These are phyloP conservation scores for Aureobasidium lini DNA, from an alignment of 2,329 filamentous ascomycete species.

Conservation along the genomic window DNA sequence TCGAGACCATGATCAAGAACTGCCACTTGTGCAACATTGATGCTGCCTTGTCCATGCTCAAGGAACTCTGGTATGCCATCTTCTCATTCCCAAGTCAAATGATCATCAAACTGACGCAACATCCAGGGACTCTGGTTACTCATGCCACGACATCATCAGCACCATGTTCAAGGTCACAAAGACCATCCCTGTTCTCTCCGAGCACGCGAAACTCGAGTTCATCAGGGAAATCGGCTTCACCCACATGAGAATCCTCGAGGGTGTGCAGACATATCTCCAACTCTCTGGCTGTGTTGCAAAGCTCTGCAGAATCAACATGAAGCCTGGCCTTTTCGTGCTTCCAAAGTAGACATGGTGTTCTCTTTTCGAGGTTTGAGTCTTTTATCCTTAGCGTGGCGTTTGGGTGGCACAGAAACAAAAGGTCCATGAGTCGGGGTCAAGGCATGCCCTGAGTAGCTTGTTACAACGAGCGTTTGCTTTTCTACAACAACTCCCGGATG, in stretches of 20 bases:
- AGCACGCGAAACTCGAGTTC: conserved; percentile 93
- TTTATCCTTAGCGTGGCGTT: conserved; percentile 6
- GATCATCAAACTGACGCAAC: neutral
- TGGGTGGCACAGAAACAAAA: neutral
- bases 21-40: conserved; percentile 91
- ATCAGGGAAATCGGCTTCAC: conserved; percentile 94
- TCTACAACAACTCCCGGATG: neutral
- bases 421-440: conserved; percentile 1
- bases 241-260: conserved; percentile 98
- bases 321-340: conserved; percentile 66
- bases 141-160: conserved; percentile 97
- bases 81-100: neutral
- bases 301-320: conserved; percentile 94
- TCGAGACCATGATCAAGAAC: conserved; percentile 96
- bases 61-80: conserved; percentile 68
- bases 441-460: neutral
- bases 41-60: conserved; percentile 73
- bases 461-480: neutral
- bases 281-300: conserved; percentile 86
- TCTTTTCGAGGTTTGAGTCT: neutral
- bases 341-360: conserved; percentile 21
- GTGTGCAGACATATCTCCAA: conserved; percentile 89
- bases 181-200: conserved; percentile 82
- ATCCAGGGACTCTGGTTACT: conserved; percentile 72
- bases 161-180: conserved; percentile 99